phyloP scores from a whole-genome alignment of 345 rosid genomes.

The Fremontodendron californicum region DNA sequence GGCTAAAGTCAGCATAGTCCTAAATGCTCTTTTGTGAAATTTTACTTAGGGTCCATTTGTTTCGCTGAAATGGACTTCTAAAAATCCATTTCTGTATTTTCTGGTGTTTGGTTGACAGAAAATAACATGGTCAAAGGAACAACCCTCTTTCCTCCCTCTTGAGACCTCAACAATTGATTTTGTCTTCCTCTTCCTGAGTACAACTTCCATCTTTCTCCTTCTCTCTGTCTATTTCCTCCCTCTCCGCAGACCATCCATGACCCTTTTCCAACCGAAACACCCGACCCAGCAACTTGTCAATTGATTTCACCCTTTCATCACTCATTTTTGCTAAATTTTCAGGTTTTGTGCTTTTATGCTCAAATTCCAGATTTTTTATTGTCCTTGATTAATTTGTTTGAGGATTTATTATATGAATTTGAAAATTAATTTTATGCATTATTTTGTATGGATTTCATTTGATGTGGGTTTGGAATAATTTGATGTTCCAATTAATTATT shows the following conservation, averaged over 20 bases:
- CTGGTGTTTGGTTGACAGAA: not conserved
- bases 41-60: not conserved
- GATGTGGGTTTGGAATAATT: not conserved
- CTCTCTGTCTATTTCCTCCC: not conserved
- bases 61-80: not conserved
- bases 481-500: not conserved
- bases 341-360: not conserved
- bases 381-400: not conserved
- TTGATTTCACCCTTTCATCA: not conserved
- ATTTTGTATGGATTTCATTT: not conserved
- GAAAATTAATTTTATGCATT: not conserved
- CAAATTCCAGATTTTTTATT: not conserved
- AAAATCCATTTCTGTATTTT: not conserved
- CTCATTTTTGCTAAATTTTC: not conserved
- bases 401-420: not conserved
- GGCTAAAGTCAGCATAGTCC: too few species aligned
- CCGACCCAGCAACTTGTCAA: not conserved
- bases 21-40: slow-evolving; percentile 1
- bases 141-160: not conserved
- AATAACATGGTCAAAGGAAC: not conserved
- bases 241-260: not conserved
- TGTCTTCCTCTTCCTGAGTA: not conserved
- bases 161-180: not conserved
- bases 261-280: not conserved
- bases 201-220: not conserved